A percentile compares a stretch with the other conserved stretches of the same genome.
Evolutionary conservation across 208 protist species (phyloP).

Genomic region (Leptomonas seymouri): DNA sequence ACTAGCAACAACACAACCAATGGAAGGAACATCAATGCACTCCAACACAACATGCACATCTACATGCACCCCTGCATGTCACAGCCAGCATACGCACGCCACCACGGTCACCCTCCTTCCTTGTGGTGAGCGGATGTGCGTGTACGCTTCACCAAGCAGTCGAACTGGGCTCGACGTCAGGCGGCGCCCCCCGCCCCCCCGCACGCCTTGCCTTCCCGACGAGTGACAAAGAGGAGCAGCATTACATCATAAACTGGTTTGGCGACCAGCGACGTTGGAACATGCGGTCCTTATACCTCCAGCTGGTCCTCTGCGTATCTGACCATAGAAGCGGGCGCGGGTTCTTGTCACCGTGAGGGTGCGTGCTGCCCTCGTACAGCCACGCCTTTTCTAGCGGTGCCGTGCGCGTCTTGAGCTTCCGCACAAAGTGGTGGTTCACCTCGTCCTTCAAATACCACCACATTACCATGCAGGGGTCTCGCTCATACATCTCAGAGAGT

Average conservation of each 20-base stretch:
- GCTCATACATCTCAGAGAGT: conserved; percentile 92
- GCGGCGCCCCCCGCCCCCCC: too few relatives aligned
- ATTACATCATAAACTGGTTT: conserved; percentile 78
- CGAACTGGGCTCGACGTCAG: too few relatives aligned
- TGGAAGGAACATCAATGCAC: too few relatives aligned
- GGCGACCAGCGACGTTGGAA: conserved; percentile 86
- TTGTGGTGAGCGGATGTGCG: too few relatives aligned
- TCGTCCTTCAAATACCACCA: conserved; percentile 93
- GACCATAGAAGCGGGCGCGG: conserved; percentile 85
- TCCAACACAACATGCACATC: too few relatives aligned
- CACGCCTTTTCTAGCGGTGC: conserved; percentile 93
- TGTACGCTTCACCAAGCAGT: too few relatives aligned
- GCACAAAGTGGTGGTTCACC: conserved; percentile 90
- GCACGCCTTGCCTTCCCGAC: too few relatives aligned
- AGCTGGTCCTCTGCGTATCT: conserved; percentile 55
- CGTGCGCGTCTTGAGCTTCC: conserved; percentile 88
- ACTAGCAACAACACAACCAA: too few relatives aligned
- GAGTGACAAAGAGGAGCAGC: neutral
- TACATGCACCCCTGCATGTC: too few relatives aligned
- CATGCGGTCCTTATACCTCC: conserved; percentile 80
- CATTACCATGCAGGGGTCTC: conserved; percentile 94
- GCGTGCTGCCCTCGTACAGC: conserved; percentile 89
- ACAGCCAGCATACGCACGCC: too few relatives aligned
- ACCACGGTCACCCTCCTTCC: too few relatives aligned
- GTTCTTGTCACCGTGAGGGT: conserved; percentile 88